phyloP scores from a whole-genome alignment of 2,329 filamentous ascomycete genomes.

The Incumbomyces lentus region DNA sequence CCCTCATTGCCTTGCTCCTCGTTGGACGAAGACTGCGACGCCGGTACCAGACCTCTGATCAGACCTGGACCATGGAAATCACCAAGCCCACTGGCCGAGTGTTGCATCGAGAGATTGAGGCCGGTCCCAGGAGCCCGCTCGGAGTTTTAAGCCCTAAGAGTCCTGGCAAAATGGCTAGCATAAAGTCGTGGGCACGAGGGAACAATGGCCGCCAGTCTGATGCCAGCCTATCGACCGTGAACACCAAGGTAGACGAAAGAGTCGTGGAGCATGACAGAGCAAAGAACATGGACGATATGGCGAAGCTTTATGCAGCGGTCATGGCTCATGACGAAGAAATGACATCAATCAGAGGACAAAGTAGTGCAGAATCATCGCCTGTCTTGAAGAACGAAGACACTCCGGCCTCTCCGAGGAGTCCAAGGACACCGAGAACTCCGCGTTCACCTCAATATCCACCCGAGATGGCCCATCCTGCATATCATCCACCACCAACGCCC shows the following conservation, averaged over 20 bases:
- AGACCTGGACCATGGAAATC: slow-evolving; percentile 47
- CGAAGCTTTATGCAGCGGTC: slow-evolving; percentile 82
- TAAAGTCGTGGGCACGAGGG: slow-evolving; percentile 29
- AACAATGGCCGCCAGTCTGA: slow-evolving; percentile 1
- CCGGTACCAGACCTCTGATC: slow-evolving; percentile 42
- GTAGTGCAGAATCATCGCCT: slow-evolving; percentile 15
- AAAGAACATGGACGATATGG: slow-evolving; percentile 71
- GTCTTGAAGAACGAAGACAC: slow-evolving; percentile 10
- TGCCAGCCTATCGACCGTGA: slow-evolving; percentile 3
- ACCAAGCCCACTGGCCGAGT: slow-evolving; percentile 32
- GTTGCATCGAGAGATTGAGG: slow-evolving; percentile 6
- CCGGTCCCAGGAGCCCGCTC: slow-evolving; percentile 9
- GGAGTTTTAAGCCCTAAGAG: slow-evolving; percentile 21
- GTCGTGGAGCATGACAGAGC: slow-evolving; percentile 64
- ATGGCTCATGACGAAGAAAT: slow-evolving; percentile 69
- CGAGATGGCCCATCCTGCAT: slow-evolving; percentile 3
- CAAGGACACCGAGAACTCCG: slow-evolving; percentile 1
- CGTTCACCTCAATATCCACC: slow-evolving; percentile 13
- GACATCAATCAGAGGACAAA: slow-evolving; percentile 9
- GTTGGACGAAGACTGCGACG: slow-evolving; percentile 48
- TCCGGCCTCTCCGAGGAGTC: neutral
- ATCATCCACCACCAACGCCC: slow-evolving; percentile 18
- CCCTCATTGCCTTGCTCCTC: slow-evolving; percentile 55
- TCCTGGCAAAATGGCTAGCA: slow-evolving; percentile 27
- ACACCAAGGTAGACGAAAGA: slow-evolving; percentile 52